phyloP scores from a whole-genome alignment of 495 filamentous ascomycete species.

The Hypoxylon crocopeplum region DNA sequence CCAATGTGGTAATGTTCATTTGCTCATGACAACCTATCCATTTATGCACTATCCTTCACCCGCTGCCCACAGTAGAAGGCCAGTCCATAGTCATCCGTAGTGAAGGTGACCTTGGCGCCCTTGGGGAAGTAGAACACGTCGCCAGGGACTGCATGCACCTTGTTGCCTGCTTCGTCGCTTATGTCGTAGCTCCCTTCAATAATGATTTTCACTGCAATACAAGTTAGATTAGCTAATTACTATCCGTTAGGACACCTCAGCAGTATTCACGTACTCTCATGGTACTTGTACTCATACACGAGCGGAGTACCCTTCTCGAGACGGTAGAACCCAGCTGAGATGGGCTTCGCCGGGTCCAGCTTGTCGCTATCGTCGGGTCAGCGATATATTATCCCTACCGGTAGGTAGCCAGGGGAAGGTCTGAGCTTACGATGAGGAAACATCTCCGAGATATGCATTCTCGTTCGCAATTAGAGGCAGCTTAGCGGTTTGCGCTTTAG shows the following conservation, averaged over 20 bases:
- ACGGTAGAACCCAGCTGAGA: slow-evolving; percentile 75
- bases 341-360: slow-evolving; percentile 65
- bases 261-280: slow-evolving; percentile 63
- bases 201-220: slow-evolving; percentile 66
- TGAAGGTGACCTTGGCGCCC: slow-evolving; percentile 79
- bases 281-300: slow-evolving; percentile 76
- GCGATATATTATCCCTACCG: neutral
- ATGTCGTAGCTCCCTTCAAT: slow-evolving; percentile 80
- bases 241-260: neutral
- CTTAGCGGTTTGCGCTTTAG: slow-evolving; percentile 68
- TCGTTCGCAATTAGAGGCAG: slow-evolving; percentile 76
- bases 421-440: slow-evolving; percentile 63
- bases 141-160: slow-evolving; percentile 69
- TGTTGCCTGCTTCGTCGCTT: slow-evolving; percentile 69
- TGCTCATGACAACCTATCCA: neutral
- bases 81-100: slow-evolving; percentile 71
- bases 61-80: slow-evolving; percentile 69
- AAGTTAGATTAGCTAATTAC: neutral
- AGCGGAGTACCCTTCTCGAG: slow-evolving; percentile 76
- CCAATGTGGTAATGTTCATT: too few species aligned
- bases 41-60: slow-evolving; percentile 16
- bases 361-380: slow-evolving; percentile 52
- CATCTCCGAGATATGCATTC: slow-evolving; percentile 75
- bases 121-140: slow-evolving; percentile 82
- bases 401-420: neutral